Evolutionary conservation across 176 grass and related monocot genomes (phyloP).

Genomic region (Raddia distichophylla): DNA sequence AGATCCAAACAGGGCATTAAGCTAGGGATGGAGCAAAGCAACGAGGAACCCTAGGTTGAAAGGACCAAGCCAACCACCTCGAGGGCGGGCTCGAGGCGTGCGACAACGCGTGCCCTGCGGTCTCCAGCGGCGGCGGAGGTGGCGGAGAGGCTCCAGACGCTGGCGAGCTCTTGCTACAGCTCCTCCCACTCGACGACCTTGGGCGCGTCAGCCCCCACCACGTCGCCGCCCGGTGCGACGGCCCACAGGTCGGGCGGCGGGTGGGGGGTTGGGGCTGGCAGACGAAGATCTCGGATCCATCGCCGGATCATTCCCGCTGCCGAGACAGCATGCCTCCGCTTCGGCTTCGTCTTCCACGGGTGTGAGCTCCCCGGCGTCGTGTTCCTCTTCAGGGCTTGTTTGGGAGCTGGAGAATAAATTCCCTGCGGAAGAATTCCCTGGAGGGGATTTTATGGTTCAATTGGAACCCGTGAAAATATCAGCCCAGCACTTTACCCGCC

Average conservation of each 20-base stretch:
- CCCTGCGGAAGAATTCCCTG: too few relatives aligned
- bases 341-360: too few relatives aligned
- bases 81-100: slow-evolving; percentile 59
- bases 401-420: too few relatives aligned
- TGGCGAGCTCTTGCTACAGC: slow-evolving; percentile 88
- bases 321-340: too few relatives aligned
- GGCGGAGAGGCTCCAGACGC: slow-evolving; percentile 78
- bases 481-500: too few relatives aligned
- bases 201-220: not conserved
- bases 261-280: not conserved
- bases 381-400: too few relatives aligned
- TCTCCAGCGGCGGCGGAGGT: slow-evolving; percentile 48
- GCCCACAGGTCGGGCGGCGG: not conserved
- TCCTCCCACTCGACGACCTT: slow-evolving; percentile 58
- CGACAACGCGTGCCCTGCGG: slow-evolving; percentile 60
- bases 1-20: too few relatives aligned
- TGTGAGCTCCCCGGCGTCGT: too few relatives aligned
- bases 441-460: too few relatives aligned
- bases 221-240: not conserved
- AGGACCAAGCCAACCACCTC: slow-evolving; percentile 51
- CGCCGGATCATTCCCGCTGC: not conserved
- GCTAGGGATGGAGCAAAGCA: not conserved
- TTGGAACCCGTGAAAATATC: too few relatives aligned
- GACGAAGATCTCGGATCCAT: not conserved
- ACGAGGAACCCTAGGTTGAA: not conserved